Evolutionary conservation across 2,329 filamentous ascomycete genomes (phyloP).

Genomic region (Bipolaris sorokiniana): DNA sequence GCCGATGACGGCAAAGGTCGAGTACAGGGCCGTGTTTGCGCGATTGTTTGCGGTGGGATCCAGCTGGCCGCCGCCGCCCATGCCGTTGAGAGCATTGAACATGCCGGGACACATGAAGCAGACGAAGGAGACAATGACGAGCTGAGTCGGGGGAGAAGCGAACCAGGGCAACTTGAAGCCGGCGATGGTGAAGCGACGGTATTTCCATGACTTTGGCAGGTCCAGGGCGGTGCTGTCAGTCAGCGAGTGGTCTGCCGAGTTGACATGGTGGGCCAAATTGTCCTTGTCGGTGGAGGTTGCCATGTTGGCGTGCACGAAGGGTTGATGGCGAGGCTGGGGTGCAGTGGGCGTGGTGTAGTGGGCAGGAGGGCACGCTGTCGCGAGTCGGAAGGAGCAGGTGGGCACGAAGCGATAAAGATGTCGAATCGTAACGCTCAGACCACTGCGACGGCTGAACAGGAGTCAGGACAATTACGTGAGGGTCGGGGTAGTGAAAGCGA

Average conservation of each 20-base stretch:
- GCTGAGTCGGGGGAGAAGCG: conserved; percentile 57
- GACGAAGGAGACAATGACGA: conserved; percentile 58
- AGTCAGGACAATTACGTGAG: conserved; percentile 25
- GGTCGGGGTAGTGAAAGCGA: conserved; percentile 24
- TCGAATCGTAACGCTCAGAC: conserved; percentile 19
- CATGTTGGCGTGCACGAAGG: conserved; percentile 27
- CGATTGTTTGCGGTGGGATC: conserved; percentile 65
- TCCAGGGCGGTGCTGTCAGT: conserved; percentile 41
- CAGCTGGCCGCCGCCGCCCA: conserved; percentile 58
- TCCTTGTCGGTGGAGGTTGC: conserved; percentile 34
- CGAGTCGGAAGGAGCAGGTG: neutral
- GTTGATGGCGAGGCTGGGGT: neutral
- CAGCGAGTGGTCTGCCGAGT: conserved; percentile 40
- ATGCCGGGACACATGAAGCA: conserved; percentile 63
- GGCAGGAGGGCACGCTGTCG: neutral
- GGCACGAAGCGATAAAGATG: conserved; percentile 18
- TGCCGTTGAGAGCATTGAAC: conserved; percentile 60
- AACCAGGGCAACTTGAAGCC: conserved; percentile 55
- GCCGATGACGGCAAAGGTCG: conserved; percentile 70
- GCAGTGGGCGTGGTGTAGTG: neutral
- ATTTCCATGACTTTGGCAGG: conserved; percentile 56
- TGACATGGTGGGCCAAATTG: conserved; percentile 30
- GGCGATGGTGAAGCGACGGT: conserved; percentile 51
- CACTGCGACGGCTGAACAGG: conserved; percentile 12
- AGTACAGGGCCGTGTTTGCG: conserved; percentile 74